Evolutionary conservation across 371 early-diverging fungal genomes (phyloP), one percentile per base, ranked within the genome.

Genomic region (Catenaria anguillulae): DNA sequence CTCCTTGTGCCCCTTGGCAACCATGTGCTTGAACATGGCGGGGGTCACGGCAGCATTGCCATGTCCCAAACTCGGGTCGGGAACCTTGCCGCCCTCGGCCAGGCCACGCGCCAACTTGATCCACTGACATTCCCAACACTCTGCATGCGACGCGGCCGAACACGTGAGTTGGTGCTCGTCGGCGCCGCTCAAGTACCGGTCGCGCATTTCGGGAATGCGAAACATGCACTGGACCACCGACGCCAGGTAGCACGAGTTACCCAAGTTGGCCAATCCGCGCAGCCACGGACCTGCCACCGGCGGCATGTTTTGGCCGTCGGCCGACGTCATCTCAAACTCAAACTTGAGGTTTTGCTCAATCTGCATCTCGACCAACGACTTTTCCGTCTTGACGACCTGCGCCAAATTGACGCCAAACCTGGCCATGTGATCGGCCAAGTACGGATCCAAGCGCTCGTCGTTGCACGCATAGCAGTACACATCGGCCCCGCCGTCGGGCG

Each of bases 181-280:
- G 2, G 73, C 75, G 13, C 73, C 77, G 90, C 0, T 95, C 93
- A 70, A 96, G 58, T 75, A 85, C 73, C 79, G 73, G 40, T 83
- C 75, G 64, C 79, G 75, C 70, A 92, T 90, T 1, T 76, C 67
- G n/a, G 74, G 71, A 15, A 91, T 70, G 54, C 82, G 76, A 66
- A 92, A 90, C 4, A 92, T 73, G 12, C 86, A 80, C 72, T 95
- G 96, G 42, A 93, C 65, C 0, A 94, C 84, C 0, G 96, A 91
- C 4, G 92, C 90, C 87, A 97, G 85, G 73, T 97, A 97, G 71
- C 97, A 97, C 85, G 86, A 88, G 76, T 97, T 97, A 35, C 98
- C 98, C 19, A 97, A 70, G 66, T 97, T 97, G 62, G 78, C 82
- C 31, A 97, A 73, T 2, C 98, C 98, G 24, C 95, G 95, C 66